These are phyloP conservation scores for Paramecium caudatum DNA, from an alignment of 73 alveolate genomes.

Conservation along the genomic window DNA sequence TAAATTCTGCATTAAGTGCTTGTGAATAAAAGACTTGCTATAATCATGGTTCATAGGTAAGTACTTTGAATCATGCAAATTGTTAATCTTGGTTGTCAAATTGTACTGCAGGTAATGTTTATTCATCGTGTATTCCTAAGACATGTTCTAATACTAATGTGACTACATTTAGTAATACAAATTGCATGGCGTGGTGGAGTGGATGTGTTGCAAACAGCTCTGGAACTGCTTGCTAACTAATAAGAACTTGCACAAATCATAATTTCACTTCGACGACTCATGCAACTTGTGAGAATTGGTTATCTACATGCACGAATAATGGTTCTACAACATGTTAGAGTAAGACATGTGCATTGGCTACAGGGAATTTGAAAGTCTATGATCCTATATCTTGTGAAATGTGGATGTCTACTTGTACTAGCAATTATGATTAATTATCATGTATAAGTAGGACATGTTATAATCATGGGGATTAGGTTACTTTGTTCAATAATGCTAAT, in stretches of 20 bases:
- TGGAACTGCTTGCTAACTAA: conserved; percentile 19
- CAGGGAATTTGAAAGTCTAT: not conserved
- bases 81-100: conserved; percentile 7
- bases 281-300: conserved; percentile 45
- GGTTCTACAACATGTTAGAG: conserved; percentile 25
- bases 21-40: conserved; percentile 51
- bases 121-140: not conserved
- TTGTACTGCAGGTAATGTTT: not conserved
- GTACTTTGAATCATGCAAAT: not conserved
- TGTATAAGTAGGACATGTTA: conserved; percentile 19
- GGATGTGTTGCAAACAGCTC: conserved; percentile 31
- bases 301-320: not conserved
- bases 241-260: not conserved
- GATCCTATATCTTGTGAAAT: not conserved
- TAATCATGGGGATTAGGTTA: conserved; percentile 21
- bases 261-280: not conserved
- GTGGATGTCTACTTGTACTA: conserved; percentile 53
- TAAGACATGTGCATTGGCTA: conserved; percentile 32
- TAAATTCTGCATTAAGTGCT: not conserved
- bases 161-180: not conserved
- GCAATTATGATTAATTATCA: not conserved
- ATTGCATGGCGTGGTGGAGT: conserved; percentile 32
- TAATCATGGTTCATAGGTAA: conserved; percentile 4
- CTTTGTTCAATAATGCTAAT: not conserved
- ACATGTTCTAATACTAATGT: conserved; percentile 33